Conservation (phyloP, 2,329 filamentous ascomycete genomes). For the Curvularia verruculosa region DNA sequence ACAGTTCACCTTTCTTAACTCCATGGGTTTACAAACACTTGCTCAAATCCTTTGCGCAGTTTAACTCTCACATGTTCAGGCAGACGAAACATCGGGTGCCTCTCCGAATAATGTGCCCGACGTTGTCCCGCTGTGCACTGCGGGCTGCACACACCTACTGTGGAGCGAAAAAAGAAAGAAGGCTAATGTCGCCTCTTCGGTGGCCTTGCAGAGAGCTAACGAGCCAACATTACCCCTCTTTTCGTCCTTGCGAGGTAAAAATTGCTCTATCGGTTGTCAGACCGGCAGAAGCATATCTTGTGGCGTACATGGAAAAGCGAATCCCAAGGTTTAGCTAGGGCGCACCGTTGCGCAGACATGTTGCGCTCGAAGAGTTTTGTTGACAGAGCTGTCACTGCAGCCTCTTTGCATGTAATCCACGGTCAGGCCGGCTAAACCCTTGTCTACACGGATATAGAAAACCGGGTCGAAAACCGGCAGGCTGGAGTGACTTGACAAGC, state of each 20-base stretch:
- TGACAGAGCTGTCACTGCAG: slow-evolving; percentile 16
- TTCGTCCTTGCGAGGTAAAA: slow-evolving; percentile 17
- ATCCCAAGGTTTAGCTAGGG: slow-evolving; percentile 21
- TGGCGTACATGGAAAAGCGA: slow-evolving; percentile 11
- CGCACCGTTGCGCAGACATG: slow-evolving; percentile 18
- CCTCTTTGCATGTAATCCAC: slow-evolving; percentile 18
- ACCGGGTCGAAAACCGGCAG: not conserved
- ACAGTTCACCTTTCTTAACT: slow-evolving; percentile 14
- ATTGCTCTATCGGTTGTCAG: slow-evolving; percentile 12
- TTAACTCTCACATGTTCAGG: slow-evolving; percentile 8
- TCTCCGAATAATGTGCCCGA: slow-evolving; percentile 1
- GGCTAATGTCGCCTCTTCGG: slow-evolving; percentile 34
- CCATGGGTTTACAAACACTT: slow-evolving; percentile 22
- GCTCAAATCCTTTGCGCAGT: not conserved
- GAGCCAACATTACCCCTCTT: slow-evolving; percentile 32
- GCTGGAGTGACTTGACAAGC: not conserved
- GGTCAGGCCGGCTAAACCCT: slow-evolving; percentile 10
- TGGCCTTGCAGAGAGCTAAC: slow-evolving; percentile 32
- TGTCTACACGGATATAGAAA: slow-evolving; percentile 6
- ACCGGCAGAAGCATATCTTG: slow-evolving; percentile 23
- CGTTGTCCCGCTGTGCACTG: slow-evolving; percentile 9
- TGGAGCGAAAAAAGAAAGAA: slow-evolving; percentile 19
- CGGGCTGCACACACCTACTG: slow-evolving; percentile 11
- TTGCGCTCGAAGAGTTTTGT: slow-evolving; percentile 13
- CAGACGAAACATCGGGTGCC: slow-evolving; percentile 13